These are phyloP conservation scores for Ichthyophthirius multifiliis DNA, from an alignment of 169 alveolate species.

Conservation along the genomic window DNA sequence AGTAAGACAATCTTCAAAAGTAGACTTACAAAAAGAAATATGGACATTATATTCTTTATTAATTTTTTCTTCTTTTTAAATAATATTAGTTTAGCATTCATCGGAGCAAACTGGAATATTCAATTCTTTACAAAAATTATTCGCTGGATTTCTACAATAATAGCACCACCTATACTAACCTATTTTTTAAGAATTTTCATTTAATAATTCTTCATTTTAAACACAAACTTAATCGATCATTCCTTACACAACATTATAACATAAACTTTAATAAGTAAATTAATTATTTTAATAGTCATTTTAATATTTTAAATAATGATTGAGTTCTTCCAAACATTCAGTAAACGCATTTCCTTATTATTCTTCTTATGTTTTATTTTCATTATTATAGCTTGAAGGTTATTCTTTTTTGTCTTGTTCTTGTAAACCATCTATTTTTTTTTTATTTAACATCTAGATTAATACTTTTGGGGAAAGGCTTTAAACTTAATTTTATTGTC, in stretches of 20 bases:
- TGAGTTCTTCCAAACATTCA: neutral
- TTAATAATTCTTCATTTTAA: conserved; percentile 13
- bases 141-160: conserved; percentile 82
- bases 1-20: conserved; percentile 8
- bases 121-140: conserved; percentile 74
- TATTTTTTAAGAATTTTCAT: conserved; percentile 56
- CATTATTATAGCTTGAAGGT: conserved; percentile 43
- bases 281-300: neutral
- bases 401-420: neutral
- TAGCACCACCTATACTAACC: conserved; percentile 78
- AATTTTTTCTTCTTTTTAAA: neutral
- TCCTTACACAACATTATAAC: conserved; percentile 19
- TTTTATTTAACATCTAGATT: neutral
- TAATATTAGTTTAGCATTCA: conserved; percentile 66
- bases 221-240: conserved; percentile 22
- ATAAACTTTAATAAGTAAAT: conserved; percentile 39
- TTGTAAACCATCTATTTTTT: neutral
- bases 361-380: conserved; percentile 42
- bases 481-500: no score
- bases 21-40: neutral
- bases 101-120: conserved; percentile 84
- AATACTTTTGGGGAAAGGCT: no score
- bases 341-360: neutral
- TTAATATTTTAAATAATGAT: neutral
- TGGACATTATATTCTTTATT: conserved; percentile 13